Evolutionary conservation across 805 yeast species (phyloP), one percentile per base, ranked within the genome.

Genomic region (Ascoidea tarda): DNA sequence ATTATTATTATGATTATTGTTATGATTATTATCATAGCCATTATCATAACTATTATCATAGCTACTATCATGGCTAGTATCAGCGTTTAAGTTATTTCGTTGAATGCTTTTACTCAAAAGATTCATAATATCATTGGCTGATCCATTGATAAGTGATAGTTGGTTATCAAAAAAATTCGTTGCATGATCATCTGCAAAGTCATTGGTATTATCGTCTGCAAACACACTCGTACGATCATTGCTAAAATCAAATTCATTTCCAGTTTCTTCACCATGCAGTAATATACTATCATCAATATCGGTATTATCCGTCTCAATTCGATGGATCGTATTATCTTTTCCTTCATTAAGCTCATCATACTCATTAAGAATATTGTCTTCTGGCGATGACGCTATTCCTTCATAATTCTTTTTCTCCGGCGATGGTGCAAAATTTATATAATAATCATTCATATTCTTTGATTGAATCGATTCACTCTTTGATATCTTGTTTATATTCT

Each of bases 141-240:
- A 46, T 33, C 49, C 21, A 6, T 16, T 44, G 38, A 38, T 50
- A n/a, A 49, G 48, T 33, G 52, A 31, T 5, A 28, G 32, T 6
- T 47, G 52, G 12, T 28, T n/a, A 12, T 48, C 33, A 32, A 47
- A 32, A 12, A 46, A 21, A 16, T 21, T 16, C 32, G 38, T 21
- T 6, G 31, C 8, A 8, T 12, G n/a, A 28, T 38, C 44, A 5
- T 6, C 33, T 14, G 42, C 49, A 5, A 16, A n/a, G 4, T 14
- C 31, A 4, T 48, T 48, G 5, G 52, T 47, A 14, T 53, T 54
- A 33, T 53, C 49, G 48, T 53, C 53, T 49, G 54, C 50, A 46
- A 50, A 54, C 6, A 42, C 48, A 31, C 52, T 16, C 14, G 46
- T 50, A 6, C 47, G 49, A 33, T 49, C 47, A 5, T 14, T 45